Evolutionary conservation across 306 rosid genomes (phyloP).

Genomic region (Prosopis cineraria): DNA sequence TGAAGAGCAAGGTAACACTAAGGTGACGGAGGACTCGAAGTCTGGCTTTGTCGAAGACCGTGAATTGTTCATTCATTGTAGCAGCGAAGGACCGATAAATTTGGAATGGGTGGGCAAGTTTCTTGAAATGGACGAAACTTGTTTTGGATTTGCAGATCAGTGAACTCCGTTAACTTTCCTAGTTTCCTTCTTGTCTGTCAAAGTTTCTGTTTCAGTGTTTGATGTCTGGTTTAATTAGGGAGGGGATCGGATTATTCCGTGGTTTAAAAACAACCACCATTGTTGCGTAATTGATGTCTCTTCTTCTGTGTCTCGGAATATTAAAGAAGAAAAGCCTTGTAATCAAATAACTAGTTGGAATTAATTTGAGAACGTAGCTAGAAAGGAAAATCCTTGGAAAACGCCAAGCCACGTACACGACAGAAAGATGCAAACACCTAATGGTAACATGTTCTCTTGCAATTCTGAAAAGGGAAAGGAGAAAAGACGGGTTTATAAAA

Average conservation of each 20-base stretch:
- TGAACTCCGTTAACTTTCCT: not conserved
- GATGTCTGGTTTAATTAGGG: not conserved
- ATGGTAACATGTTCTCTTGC: not conserved
- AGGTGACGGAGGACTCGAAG: constrained; percentile 6
- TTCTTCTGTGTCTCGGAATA: not conserved
- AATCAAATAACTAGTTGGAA: not conserved
- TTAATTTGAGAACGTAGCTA: not conserved
- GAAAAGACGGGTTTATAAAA: not conserved
- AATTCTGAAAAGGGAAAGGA: not conserved
- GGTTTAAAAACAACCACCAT: not conserved
- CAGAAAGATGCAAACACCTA: not conserved
- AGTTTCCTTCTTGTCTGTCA: not conserved
- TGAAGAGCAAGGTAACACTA: constrained; percentile 25
- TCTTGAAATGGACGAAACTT: constrained; percentile 49
- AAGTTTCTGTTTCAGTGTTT: not conserved
- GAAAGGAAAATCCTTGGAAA: not conserved
- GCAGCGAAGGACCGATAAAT: not conserved
- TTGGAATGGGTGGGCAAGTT: constrained; percentile 42
- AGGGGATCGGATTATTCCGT: not conserved
- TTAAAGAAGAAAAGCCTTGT: not conserved
- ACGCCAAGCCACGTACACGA: not conserved
- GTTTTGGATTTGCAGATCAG: constrained; percentile 29
- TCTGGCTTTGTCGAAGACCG: not conserved
- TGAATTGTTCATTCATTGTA: not conserved
- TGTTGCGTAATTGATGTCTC: not conserved